phyloP scores from a whole-genome alignment of 1,284 basidiomycete genomes.

The Cerioporus squamosus region DNA sequence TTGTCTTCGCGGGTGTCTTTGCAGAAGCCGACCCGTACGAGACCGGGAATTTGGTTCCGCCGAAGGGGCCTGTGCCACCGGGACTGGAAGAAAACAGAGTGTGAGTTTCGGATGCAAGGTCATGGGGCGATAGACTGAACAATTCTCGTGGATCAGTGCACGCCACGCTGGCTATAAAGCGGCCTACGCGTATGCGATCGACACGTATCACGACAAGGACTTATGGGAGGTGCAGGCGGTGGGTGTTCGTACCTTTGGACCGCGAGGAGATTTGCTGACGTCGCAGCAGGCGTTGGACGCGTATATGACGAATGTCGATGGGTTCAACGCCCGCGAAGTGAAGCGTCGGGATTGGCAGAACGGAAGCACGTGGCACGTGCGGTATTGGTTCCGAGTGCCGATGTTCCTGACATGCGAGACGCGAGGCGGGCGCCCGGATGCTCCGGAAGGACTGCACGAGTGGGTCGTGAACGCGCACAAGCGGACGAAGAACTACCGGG shows the following conservation, averaged over 20 bases:
- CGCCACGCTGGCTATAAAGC: neutral
- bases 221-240: neutral
- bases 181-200: neutral
- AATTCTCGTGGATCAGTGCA: no score
- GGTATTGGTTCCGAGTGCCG: neutral
- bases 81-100: no score
- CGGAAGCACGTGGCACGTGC: neutral
- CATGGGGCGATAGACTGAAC: no score
- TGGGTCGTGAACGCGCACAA: neutral
- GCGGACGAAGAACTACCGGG: neutral
- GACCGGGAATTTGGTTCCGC: neutral
- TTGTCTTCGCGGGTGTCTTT: neutral
- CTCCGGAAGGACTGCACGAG: neutral
- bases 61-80: neutral
- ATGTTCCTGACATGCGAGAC: neutral
- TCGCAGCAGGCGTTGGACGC: neutral
- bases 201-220: neutral
- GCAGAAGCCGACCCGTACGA: neutral
- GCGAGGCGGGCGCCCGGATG: neutral
- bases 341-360: neutral
- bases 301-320: neutral
- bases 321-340: neutral
- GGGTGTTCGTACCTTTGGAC: no score
- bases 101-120: no score
- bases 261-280: no score